These are phyloP conservation scores for Lolium multiflorum DNA, from an alignment of 176 grass and related monocot species.

Conservation along the genomic window DNA sequence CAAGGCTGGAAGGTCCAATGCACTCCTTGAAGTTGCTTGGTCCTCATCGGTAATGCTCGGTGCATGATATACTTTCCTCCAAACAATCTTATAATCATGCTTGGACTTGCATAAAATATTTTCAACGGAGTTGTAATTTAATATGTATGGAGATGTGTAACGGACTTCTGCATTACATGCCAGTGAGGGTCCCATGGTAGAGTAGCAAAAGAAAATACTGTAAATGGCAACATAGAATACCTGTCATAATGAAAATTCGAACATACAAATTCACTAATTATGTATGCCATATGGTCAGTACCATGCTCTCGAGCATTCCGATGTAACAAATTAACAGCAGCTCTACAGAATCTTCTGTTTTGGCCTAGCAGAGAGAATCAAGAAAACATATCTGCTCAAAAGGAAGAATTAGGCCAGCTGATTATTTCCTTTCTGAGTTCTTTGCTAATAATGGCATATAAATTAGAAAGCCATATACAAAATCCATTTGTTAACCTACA, in stretches of 20 bases:
- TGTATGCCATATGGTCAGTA: constrained; percentile 30
- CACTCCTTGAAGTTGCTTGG: constrained; percentile 45
- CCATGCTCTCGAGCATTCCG: no score
- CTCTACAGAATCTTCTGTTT: no score
- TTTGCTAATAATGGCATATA: no score
- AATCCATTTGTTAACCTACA: no score
- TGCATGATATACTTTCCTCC: constrained; percentile 64
- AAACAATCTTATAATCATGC: neutral
- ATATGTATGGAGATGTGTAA: neutral
- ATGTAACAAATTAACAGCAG: no score
- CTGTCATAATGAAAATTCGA: neutral
- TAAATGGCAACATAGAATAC: neutral
- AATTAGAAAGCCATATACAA: no score
- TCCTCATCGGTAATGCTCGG: constrained; percentile 63
- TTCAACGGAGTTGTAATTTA: neutral
- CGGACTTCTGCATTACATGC: neutral
- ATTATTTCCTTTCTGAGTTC: no score
- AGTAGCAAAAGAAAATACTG: neutral
- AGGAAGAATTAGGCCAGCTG: no score
- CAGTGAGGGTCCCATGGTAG: neutral
- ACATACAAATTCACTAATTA: neutral
- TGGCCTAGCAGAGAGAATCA: no score
- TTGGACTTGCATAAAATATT: neutral
- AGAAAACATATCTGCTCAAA: no score
- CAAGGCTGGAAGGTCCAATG: constrained; percentile 38